Conservation (phyloP, 2,329 filamentous ascomycete genomes). For the Rutstroemia sydowiana region DNA sequence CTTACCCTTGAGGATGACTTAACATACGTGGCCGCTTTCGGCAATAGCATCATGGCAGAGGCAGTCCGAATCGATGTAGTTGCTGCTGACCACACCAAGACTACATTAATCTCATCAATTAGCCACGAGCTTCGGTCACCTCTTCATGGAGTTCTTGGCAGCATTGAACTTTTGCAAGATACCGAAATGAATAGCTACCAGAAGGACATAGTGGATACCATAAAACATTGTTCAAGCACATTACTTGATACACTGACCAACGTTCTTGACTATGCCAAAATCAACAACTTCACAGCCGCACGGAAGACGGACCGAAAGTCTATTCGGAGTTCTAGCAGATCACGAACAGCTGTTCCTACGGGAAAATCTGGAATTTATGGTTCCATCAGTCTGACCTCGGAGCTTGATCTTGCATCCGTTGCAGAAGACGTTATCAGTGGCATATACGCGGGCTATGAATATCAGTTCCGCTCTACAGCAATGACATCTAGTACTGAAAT, state of each 20-base stretch:
- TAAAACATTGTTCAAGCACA: conserved; percentile 33
- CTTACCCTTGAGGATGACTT: conserved; percentile 33
- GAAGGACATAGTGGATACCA: conserved; percentile 29
- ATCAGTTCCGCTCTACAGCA: conserved; percentile 5
- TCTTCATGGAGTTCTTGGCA: conserved; percentile 49
- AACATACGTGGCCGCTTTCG: conserved; percentile 35
- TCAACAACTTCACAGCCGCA: conserved; percentile 18
- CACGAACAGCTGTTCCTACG: not conserved
- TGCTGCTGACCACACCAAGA: conserved; percentile 45
- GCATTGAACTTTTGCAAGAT: conserved; percentile 42
- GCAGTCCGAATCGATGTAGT: conserved; percentile 46
- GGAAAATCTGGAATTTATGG: conserved; percentile 4
- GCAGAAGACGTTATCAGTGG: conserved; percentile 32
- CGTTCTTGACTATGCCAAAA: conserved; percentile 33
- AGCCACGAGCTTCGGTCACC: conserved; percentile 52
- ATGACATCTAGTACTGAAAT: not conserved
- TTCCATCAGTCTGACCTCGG: conserved; percentile 19
- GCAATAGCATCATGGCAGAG: conserved; percentile 47
- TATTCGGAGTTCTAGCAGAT: not conserved
- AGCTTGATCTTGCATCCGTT: conserved; percentile 29
- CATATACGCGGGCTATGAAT: conserved; percentile 31
- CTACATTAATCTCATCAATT: conserved; percentile 52
- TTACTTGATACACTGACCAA: conserved; percentile 34
- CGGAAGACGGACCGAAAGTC: not conserved
- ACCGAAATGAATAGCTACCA: conserved; percentile 29